Evolutionary conservation across 768 basidiomycete species (phyloP), one percentile per base, ranked within the genome.

Genomic region (Neoboletus magnificus): DNA sequence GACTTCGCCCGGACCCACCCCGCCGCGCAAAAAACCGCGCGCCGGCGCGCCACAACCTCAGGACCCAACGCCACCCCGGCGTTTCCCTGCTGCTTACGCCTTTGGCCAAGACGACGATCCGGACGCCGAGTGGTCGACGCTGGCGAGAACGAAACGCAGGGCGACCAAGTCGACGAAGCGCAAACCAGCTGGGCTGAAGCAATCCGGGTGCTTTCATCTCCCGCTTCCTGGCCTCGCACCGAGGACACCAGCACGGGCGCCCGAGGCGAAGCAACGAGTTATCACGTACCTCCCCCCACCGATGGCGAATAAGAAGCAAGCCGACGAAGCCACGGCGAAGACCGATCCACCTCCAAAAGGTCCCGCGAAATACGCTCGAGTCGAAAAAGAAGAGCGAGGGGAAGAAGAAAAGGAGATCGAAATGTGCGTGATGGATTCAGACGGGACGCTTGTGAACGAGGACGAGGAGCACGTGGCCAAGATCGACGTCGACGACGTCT

Each of bases 281-380:
- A 64, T 71, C 42, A 70, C 64, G 2, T 70, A 70, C 49, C 50
- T 71, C 1, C 69, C 69, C 1, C 69, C 69, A 5, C 68, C 66
- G 8, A 65, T 44, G 58, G 25, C 40, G 23, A 47, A 9, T 29
- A 44, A 30, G 23, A 45, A 54, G 2, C 40, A 11, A 12, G 53
- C 23, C 37, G 18, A 48, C 13, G 48, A 35, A 2, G 27, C 40
- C n/a, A 42, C 23, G n/a, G 23, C 7, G 12, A 47, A 20, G n/a
- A 22, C 22, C 18, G 53, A 40, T 20, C 45, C 18, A 27, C 22
- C 22, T 6, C n/a, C 37, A 1, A 23, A 32, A 25, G 23, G 23
- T 4, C 35, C 40, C 15, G 29, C 55, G 27, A 30, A 37, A 30
- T 9, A 32, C 1, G 40, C n/a, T 23, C 22, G 41, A 13, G 22